Base-by-base conservation (phyloP, 2,329 filamentous ascomycete species). In the Aspergillus quadrilineatus region DNA sequence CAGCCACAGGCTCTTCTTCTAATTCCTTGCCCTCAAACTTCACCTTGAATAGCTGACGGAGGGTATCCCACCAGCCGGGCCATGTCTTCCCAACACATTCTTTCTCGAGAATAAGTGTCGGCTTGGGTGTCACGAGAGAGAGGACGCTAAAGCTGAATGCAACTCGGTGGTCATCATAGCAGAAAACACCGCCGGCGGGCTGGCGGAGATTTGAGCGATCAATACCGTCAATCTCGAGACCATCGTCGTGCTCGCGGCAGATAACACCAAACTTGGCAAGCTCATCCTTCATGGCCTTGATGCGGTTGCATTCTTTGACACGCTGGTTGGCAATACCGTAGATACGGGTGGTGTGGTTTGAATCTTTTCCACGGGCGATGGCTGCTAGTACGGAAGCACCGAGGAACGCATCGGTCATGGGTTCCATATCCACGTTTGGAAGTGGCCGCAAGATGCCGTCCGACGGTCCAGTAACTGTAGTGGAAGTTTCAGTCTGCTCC, bases 141-240 rank as follows among this genome's bases (percentile, higher is more conserved):
- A 99, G 80, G 6, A 99, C 92, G 63, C 92, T 94, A 75, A 99
- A 96, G 75, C 93, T 97, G 92, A 99, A 99, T 26, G 94, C 94
- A 10, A 99, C 92, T 58, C 94, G 89, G 72, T 99, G 94, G 69
- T 99, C 94, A 69, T 99, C 94, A 65, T 97, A 99, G 77, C 93
- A 97, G 76, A 89, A 88, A 43, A 99, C 83, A 30, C 89, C 86
- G 7, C 79, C 82, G n/a, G 77, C 72, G 1, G 89, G 87, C 34
- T 84, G 77, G 15, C 77, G 71, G 45, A 82, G 72, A 5, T 79
- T 73, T 41, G 81, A 70, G 43, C 82, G 79, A 34, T 80, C 78
- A 43, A 79, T 77, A 14, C 84, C 84, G 61, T 86, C 83, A 44
- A 87, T 80, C 66, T 79, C 76, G 60, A 99, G 95, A n/a, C 94